Percentiles rank a stretch among this genome's conserved stretches.
phyloP scores from a whole-genome alignment of 148 eudicot genomes.

The Mesembryanthemum crystallinum region DNA sequence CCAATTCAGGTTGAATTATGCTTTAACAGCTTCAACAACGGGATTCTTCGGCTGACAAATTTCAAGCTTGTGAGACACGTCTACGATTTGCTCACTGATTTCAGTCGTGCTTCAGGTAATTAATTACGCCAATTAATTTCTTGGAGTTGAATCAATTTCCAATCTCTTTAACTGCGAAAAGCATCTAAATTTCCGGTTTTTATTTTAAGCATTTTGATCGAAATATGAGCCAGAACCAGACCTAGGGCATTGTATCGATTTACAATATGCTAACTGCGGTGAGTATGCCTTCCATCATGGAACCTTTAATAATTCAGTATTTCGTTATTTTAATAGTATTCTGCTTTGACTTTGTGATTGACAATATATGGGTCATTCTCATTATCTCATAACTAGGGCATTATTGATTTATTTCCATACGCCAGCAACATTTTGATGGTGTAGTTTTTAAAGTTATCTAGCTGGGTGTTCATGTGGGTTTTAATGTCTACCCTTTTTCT shows the following conservation, averaged over 20 bases:
- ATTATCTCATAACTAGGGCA: too few species aligned
- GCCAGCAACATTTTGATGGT: too few species aligned
- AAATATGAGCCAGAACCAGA: not conserved
- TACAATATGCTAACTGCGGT: too few species aligned
- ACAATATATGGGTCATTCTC: too few species aligned
- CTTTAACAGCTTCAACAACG: not conserved
- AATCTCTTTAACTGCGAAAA: not conserved
- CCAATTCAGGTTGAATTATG: not conserved
- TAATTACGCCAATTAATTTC: conserved; percentile 1
- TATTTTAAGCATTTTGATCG: not conserved
- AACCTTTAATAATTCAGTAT: not conserved
- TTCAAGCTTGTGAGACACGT: not conserved
- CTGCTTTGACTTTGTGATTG: too few species aligned
- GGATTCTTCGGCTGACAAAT: too few species aligned
- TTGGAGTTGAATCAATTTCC: not conserved
- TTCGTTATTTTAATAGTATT: too few species aligned
- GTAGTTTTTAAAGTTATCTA: too few species aligned
- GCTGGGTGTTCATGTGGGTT: too few species aligned
- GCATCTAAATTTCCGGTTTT: not conserved
- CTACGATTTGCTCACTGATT: not conserved
- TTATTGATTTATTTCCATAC: too few species aligned
- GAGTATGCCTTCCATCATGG: not conserved
- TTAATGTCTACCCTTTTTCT: too few species aligned
- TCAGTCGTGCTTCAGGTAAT: not conserved
- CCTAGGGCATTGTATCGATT: not conserved